These are phyloP conservation scores for Solanum etuberosum DNA, from an alignment of 257 asterid species.

Conservation along the genomic window DNA sequence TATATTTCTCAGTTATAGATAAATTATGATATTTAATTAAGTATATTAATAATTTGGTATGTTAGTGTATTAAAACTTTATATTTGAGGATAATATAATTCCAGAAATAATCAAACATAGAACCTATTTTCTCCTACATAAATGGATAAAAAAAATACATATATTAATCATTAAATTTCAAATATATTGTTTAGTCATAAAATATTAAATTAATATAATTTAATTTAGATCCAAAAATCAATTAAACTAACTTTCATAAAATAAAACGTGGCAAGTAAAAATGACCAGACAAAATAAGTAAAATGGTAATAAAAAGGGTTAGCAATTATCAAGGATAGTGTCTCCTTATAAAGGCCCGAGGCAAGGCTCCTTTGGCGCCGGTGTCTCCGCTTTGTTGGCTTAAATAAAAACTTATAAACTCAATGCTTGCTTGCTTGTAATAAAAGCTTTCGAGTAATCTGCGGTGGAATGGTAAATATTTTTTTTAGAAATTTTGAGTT, in stretches of 20 bases:
- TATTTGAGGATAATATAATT: no score
- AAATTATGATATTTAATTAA: neutral
- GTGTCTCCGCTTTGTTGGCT: slow-evolving; percentile 40
- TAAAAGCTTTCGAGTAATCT: neutral
- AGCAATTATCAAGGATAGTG: slow-evolving; percentile 40
- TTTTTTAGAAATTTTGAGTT: neutral
- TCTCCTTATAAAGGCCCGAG: slow-evolving; percentile 34
- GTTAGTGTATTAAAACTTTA: no score
- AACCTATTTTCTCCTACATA: neutral
- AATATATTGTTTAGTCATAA: neutral
- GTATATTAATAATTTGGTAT: neutral
- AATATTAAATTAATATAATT: neutral
- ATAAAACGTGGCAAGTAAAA: neutral
- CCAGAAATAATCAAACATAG: neutral
- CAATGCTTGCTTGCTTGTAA: neutral
- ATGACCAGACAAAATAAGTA: neutral
- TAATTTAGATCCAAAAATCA: neutral
- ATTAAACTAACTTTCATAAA: neutral
- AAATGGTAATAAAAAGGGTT: neutral
- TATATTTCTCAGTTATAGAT: neutral
- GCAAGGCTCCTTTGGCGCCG: slow-evolving; percentile 54
- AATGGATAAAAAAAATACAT: no score
- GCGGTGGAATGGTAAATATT: neutral
- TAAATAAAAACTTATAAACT: neutral
- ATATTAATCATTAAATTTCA: neutral